Percentiles rank a stretch among this genome's conserved stretches.
Conservation (phyloP, 306 rosid genomes). For the Clitoria ternatea region DNA sequence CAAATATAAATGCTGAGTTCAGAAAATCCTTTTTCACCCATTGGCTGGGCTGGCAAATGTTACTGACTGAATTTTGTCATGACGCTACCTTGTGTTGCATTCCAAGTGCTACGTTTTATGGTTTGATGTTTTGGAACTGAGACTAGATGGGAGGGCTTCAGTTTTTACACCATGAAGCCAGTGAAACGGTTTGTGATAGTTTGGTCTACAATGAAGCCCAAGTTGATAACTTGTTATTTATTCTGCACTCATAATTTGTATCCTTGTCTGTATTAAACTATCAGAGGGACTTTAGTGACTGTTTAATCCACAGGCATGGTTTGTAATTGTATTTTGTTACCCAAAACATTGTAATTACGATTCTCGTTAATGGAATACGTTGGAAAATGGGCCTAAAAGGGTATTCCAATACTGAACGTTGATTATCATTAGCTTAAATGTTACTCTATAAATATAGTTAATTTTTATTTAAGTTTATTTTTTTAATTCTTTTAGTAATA, state of each 20-base stretch:
- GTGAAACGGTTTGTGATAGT: background rate
- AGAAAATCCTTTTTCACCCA: background rate
- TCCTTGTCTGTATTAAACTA: background rate
- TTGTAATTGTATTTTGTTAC: too few relatives aligned
- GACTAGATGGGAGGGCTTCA: background rate
- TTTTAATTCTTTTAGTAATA: too few relatives aligned
- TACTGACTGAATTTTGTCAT: background rate
- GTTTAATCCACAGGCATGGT: background rate
- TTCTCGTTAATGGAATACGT: background rate
- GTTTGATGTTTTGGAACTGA: background rate
- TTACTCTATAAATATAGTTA: too few relatives aligned
- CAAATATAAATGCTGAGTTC: background rate
- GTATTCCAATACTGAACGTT: background rate
- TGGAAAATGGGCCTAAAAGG: background rate
- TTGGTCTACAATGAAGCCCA: background rate
- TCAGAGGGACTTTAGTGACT: background rate
- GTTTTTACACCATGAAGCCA: background rate
- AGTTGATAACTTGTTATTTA: background rate
- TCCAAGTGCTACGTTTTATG: background rate
- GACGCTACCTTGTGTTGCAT: background rate
- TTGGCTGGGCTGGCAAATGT: background rate
- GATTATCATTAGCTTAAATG: too few relatives aligned
- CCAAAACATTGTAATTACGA: background rate
- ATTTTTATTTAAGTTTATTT: too few relatives aligned
- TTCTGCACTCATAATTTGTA: background rate